Conservation (phyloP, 2,329 filamentous ascomycete genomes). For the Ophiocordyceps camponoti-saundersi region DNA sequence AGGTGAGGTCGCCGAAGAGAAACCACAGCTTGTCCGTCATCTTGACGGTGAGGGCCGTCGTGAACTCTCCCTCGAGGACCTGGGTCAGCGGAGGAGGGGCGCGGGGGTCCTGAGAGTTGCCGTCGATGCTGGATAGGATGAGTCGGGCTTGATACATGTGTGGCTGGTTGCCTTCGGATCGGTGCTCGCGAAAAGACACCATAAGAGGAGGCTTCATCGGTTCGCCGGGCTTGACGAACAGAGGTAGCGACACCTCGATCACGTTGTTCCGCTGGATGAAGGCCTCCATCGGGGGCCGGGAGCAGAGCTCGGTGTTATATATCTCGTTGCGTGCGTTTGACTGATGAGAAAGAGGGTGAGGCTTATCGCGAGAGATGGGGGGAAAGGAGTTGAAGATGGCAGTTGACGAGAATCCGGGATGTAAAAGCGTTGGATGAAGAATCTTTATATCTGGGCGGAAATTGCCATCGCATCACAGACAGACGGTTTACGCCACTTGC, state of each 20-base stretch:
- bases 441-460: no score
- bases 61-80: background rate
- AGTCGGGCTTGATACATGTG: slow-evolving; percentile 1
- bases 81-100: background rate
- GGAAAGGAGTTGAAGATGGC: no score
- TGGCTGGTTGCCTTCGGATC: background rate
- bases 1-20: background rate
- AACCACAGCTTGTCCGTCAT: slow-evolving; percentile 1
- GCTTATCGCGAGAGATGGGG: no score
- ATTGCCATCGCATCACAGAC: no score
- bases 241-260: background rate
- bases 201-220: background rate
- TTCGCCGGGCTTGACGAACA: background rate
- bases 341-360: no score
- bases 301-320: no score
- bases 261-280: background rate
- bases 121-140: background rate
- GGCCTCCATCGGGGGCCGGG: background rate
- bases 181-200: background rate
- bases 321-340: no score
- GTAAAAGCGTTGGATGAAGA: no score
- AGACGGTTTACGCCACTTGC: no score
- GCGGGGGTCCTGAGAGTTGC: background rate
- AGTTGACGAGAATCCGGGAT: no score
- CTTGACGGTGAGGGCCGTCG: background rate